These are phyloP conservation scores for Pseudotsuga menziesii DNA, from an alignment of 75 land plant genomes.

Conservation along the genomic window DNA sequence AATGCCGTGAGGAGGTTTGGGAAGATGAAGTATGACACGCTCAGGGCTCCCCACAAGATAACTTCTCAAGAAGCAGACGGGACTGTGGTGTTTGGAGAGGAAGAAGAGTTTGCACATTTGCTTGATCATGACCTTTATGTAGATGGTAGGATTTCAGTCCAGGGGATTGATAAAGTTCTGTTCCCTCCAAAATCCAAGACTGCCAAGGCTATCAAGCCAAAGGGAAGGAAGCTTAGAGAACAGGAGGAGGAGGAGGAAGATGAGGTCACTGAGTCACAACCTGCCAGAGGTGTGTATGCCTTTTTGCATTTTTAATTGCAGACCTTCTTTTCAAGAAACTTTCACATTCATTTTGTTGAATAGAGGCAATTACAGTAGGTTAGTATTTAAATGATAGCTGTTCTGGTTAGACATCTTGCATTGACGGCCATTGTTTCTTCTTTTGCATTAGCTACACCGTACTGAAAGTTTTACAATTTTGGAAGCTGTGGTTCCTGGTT, in stretches of 20 bases:
- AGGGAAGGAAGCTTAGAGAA: constrained; percentile 1
- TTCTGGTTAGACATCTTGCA: too few species aligned
- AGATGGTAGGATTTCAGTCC: constrained; percentile 86
- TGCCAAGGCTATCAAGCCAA: neutral
- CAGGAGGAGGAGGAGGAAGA: neutral
- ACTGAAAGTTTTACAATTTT: too few species aligned
- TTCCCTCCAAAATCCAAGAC: constrained; percentile 31
- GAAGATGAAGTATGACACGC: constrained; percentile 65
- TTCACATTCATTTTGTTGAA: too few species aligned
- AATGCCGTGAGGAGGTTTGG: constrained; percentile 76
- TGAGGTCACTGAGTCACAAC: too few species aligned
- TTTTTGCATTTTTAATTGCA: too few species aligned
- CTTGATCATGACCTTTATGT: constrained; percentile 82
- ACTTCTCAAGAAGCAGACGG: constrained; percentile 78
- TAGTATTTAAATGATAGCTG: too few species aligned
- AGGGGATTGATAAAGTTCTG: constrained; percentile 79
- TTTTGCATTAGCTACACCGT: too few species aligned
- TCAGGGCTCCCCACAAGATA: constrained; percentile 63
- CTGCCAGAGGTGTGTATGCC: too few species aligned
- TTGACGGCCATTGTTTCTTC: too few species aligned
- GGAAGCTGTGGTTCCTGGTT: too few species aligned
- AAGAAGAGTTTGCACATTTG: constrained; percentile 53
- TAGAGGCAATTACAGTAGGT: too few species aligned
- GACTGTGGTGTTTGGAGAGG: constrained; percentile 71
- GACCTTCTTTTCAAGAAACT: too few species aligned